A percentile compares a stretch with the other conserved stretches of the same genome.
Conservation (phyloP, 2,329 filamentous ascomycete genomes). For the Fusarium sp. region DNA sequence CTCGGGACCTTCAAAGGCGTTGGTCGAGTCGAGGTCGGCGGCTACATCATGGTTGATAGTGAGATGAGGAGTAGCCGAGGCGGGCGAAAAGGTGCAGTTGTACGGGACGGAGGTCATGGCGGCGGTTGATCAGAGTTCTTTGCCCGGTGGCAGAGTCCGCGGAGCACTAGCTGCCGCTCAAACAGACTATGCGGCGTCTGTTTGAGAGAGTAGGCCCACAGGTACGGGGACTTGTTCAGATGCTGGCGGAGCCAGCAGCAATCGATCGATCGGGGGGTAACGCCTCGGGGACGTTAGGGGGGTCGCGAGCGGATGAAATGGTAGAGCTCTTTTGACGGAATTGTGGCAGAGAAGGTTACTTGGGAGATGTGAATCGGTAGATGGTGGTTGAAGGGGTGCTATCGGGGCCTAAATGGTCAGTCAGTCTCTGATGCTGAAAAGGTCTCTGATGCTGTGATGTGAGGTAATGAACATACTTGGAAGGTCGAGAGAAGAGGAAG, state of each 20-base stretch:
- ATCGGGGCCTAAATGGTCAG: conserved; percentile 61
- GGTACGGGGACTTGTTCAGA: conserved; percentile 65
- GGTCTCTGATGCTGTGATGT: too few relatives aligned
- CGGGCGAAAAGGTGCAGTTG: conserved; percentile 84
- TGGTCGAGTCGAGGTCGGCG: conserved; percentile 90
- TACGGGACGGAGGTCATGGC: conserved; percentile 36
- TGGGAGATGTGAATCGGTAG: conserved; percentile 45
- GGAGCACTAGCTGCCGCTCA: conserved; percentile 98
- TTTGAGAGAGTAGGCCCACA: conserved; percentile 98
- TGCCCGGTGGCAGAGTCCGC: conserved; percentile 65
- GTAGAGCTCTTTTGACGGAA: conserved; percentile 86
- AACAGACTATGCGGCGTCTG: conserved; percentile 95
- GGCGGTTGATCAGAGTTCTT: conserved; percentile 31
- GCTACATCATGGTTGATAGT: conserved; percentile 97
- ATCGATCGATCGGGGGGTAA: conserved; percentile 58
- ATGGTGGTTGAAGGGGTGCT: conserved; percentile 56
- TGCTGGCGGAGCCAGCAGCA: conserved; percentile 93
- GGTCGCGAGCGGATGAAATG: conserved; percentile 85
- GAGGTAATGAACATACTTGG: conserved; percentile 82
- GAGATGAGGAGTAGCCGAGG: conserved; percentile 84
- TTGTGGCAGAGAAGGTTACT: conserved; percentile 71
- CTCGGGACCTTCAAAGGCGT: conserved; percentile 98
- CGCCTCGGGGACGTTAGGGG: conserved; percentile 88
- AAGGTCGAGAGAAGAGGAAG: conserved; percentile 87
- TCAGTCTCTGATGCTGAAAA: neutral